Evolutionary conservation across 345 rosid species (phyloP).

Genomic region (Hibiscus syriacus): DNA sequence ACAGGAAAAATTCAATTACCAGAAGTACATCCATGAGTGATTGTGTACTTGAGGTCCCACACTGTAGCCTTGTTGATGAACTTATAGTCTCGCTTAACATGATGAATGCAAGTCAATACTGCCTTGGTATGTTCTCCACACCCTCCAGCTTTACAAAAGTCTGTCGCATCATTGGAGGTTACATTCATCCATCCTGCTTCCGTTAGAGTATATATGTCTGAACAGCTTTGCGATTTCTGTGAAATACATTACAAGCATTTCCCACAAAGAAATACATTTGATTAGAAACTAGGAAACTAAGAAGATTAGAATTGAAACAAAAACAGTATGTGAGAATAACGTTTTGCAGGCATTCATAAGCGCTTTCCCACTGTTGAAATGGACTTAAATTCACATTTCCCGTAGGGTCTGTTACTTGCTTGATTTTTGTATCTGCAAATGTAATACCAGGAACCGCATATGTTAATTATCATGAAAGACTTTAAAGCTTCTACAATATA

Average conservation of each 20-base stretch:
- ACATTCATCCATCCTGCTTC: neutral
- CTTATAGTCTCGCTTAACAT: conserved; percentile 11
- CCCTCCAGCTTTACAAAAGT: neutral
- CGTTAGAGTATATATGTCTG: neutral
- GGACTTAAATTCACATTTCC: conserved; percentile 20
- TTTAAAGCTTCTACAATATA: no score
- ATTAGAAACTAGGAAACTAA: neutral
- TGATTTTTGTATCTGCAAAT: conserved; percentile 7
- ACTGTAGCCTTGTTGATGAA: conserved; percentile 17
- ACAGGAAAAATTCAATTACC: neutral
- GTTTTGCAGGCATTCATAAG: conserved; percentile 25
- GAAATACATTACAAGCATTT: neutral
- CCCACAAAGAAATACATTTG: neutral
- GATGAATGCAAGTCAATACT: conserved; percentile 6
- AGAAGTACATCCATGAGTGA: conserved; percentile 10
- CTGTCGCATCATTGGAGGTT: neutral
- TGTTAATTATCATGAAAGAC: neutral
- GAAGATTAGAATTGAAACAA: neutral
- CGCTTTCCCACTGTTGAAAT: conserved; percentile 21
- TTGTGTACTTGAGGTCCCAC: neutral
- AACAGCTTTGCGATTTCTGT: neutral
- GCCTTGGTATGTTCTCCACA: neutral
- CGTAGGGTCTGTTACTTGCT: conserved; percentile 11
- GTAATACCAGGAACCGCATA: neutral
- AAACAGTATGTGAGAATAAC: neutral